These are phyloP conservation scores for Ganoderma boninense DNA, from an alignment of 1,284 basidiomycete species.

Conservation along the genomic window DNA sequence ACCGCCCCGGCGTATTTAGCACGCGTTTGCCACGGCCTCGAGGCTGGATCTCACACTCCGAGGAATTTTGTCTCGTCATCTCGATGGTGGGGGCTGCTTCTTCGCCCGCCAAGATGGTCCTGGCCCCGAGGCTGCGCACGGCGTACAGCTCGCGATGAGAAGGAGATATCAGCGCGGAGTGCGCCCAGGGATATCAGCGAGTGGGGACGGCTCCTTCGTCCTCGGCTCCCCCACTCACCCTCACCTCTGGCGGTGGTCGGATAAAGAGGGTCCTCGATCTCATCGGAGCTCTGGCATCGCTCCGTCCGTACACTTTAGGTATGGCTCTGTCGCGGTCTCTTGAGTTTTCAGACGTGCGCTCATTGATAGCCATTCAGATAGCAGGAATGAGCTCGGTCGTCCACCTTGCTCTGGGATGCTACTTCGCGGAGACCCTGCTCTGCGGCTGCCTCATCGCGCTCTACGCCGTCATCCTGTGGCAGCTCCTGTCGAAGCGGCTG, in stretches of 20 bases:
- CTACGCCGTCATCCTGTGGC: background rate
- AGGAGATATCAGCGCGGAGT: background rate
- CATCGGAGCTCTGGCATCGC: background rate
- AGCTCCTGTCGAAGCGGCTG: background rate
- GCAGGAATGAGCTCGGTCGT: background rate
- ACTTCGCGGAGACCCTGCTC: slow-evolving; percentile 3
- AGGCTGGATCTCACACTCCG: background rate
- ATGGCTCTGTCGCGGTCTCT: background rate
- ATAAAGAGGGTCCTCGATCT: background rate
- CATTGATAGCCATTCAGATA: background rate
- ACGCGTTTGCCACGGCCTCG: background rate
- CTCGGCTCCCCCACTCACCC: background rate
- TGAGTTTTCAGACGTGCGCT: background rate
- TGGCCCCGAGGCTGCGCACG: background rate
- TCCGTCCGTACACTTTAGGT: background rate
- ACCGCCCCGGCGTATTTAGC: background rate
- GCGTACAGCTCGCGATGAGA: background rate
- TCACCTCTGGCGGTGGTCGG: background rate
- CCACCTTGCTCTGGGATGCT: slow-evolving; percentile 1
- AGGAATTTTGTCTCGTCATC: background rate
- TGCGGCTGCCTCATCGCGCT: background rate
- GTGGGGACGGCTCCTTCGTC: background rate
- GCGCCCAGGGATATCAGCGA: background rate
- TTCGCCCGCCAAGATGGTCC: slow-evolving; percentile 1
- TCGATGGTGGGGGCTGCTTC: background rate